phyloP scores from a whole-genome alignment of 805 yeast species.

The Sugiyamaella qingdaonensis region DNA sequence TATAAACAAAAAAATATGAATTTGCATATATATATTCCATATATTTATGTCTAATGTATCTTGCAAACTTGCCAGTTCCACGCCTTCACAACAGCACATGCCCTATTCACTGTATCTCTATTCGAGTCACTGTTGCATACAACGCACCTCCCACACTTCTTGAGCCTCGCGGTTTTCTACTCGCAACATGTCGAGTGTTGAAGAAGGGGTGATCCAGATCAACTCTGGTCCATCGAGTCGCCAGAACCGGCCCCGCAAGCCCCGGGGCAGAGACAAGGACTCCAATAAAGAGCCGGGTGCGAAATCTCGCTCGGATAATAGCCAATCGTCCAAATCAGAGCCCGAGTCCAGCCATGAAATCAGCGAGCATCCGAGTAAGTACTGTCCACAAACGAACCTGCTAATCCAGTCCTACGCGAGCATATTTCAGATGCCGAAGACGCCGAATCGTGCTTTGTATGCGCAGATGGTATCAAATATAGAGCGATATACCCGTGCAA shows the following conservation, averaged over 20 bases:
- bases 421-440: conserved; percentile 8
- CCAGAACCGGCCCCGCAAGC: neutral
- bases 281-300: neutral
- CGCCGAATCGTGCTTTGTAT: conserved; percentile 64
- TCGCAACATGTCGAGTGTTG: neutral
- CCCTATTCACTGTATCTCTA: neutral
- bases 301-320: neutral
- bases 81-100: too few species aligned
- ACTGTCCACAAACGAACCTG: neutral
- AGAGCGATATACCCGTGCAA: conserved; percentile 78
- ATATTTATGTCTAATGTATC: too few species aligned
- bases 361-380: neutral
- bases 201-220: conserved; percentile 4
- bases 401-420: neutral
- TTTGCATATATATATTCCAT: too few species aligned
- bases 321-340: neutral
- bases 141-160: too few species aligned
- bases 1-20: too few species aligned
- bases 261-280: too few species aligned
- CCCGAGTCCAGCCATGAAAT: neutral
- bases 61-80: too few species aligned
- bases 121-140: too few species aligned
- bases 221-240: neutral
- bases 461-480: conserved; percentile 66
- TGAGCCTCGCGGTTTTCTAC: neutral